Base-by-base conservation (phyloP, 371 early-diverging fungal genomes). In the Mortierella sp. region DNA sequence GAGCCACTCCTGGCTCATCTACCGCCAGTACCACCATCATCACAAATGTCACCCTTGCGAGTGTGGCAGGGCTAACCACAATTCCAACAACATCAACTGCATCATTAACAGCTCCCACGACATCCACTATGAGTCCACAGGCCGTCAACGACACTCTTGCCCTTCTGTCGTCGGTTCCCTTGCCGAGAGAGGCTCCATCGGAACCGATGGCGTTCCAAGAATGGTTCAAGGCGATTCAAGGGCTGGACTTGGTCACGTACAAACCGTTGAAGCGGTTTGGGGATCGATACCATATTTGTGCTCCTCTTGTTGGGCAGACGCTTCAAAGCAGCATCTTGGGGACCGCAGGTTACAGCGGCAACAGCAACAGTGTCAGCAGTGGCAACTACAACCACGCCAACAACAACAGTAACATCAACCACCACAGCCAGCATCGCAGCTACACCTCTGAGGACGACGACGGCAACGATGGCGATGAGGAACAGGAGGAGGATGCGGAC, bases 11-110 rank as follows among this genome's bases (percentile, higher is more conserved):
- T 19, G 34, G 34, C 34, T 28, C 61, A 5, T 14, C 61, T 61
- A 61, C 31, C 6, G 28, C 40, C 37, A 26, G 71, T 10, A 61
- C 64, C 43, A 51, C 64, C 6, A 40, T 40, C n/a, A n/a, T n/a
- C n/a, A n/a, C n/a, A n/a, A n/a, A n/a, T n/a, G n/a, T n/a, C 43
- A 40, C 43, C 43, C 43, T 40, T 40, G 6, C 43, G 2, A 40
- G 43, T 40, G 43, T 40, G 6, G 43, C 43, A 40, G 43, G 43
- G 43, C 6, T 40, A 53, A 48, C 79, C 53, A 51, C 43, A 55
- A 57, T 46, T n/a, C 11, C 53, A 34, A 16, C 67, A 64, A 28
- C 73, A 69, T 2, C 73, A 19, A 69, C 73, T 55, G 34, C 48
- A 13, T 28, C 78, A 70, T n/a, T 24, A 19, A 0, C 16, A 44